A percentile compares a stretch with the other conserved stretches of the same genome.
Conservation (phyloP, 352 stramenopile genomes). For the Phytopythium ostracodes region DNA sequence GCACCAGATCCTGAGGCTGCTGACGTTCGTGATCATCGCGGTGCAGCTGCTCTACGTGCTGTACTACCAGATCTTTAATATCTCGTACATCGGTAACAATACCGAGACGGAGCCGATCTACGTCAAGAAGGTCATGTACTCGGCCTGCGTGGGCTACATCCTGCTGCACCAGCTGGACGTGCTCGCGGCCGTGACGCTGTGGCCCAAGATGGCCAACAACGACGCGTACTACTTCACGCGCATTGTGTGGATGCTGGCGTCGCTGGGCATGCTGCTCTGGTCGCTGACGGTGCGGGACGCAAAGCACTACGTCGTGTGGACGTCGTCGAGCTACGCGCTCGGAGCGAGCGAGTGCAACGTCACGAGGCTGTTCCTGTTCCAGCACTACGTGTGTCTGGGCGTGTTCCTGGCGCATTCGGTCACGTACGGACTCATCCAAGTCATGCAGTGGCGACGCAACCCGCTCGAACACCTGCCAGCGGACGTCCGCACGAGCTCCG, state of each 20-base stretch:
- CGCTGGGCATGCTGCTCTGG: slow-evolving; percentile 23
- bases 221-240: slow-evolving; percentile 29
- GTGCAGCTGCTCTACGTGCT: slow-evolving; percentile 31
- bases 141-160: slow-evolving; percentile 23
- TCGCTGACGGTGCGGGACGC: slow-evolving; percentile 14
- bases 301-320: slow-evolving; percentile 18
- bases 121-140: slow-evolving; percentile 29
- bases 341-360: slow-evolving; percentile 30
- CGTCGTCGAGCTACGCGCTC: slow-evolving; percentile 11
- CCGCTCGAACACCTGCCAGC: slow-evolving; percentile 21
- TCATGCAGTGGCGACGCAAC: slow-evolving; percentile 23
- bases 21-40: slow-evolving; percentile 33
- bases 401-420: slow-evolving; percentile 23
- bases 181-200: slow-evolving; percentile 22
- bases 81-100: slow-evolving; percentile 18
- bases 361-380: slow-evolving; percentile 11
- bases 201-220: slow-evolving; percentile 35
- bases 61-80: slow-evolving; percentile 40
- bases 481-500: slow-evolving; percentile 8
- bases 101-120: slow-evolving; percentile 13
- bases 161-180: slow-evolving; percentile 34
- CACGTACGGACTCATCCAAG: slow-evolving; percentile 25
- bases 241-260: slow-evolving; percentile 28
- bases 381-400: slow-evolving; percentile 22
- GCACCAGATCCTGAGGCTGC: slow-evolving; percentile 25